A percentile compares a stretch with the other conserved stretches of the same genome.
Conservation (phyloP, 106 monocot genomes). For the Allium cepa region DNA sequence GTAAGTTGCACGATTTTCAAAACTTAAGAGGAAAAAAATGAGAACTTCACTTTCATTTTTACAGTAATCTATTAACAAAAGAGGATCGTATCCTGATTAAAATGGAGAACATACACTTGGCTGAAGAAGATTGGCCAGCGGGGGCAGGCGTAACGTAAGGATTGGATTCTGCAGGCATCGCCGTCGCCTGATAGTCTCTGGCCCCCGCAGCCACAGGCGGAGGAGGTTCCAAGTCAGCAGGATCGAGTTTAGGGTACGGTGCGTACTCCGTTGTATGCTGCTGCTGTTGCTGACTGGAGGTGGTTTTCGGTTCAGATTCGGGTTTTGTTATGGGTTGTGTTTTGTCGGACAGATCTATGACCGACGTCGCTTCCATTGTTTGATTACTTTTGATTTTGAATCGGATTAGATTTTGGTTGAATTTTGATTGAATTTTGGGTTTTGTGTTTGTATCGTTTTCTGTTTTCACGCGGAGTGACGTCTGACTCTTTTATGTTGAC, state of each 20-base stretch:
- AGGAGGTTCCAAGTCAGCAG: not conserved
- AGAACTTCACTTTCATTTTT: too few species aligned
- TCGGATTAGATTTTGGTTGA: too few species aligned
- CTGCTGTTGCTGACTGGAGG: not conserved
- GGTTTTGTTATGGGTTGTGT: not conserved
- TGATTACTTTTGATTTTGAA: not conserved
- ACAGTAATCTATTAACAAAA: too few species aligned
- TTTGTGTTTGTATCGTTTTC: too few species aligned
- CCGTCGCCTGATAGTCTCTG: not conserved
- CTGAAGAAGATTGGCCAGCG: constrained; percentile 4
- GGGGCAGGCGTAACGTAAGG: constrained; percentile 31
- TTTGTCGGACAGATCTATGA: too few species aligned
- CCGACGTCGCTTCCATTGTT: constrained; percentile 1
- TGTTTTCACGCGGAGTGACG: too few species aligned
- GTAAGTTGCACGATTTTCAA: too few species aligned
- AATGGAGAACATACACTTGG: constrained; percentile 9
- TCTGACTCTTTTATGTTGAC: too few species aligned
- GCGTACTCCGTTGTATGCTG: not conserved
- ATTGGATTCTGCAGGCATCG: constrained; percentile 30
- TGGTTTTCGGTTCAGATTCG: not conserved
- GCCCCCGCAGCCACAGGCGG: constrained; percentile 1
- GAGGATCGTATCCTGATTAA: not conserved
- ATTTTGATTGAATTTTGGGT: too few species aligned
- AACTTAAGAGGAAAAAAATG: too few species aligned
- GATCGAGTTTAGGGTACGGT: not conserved